Base-by-base conservation (phyloP, 192 early-diverging fungal species). In the Umbelopsis vinacea region DNA sequence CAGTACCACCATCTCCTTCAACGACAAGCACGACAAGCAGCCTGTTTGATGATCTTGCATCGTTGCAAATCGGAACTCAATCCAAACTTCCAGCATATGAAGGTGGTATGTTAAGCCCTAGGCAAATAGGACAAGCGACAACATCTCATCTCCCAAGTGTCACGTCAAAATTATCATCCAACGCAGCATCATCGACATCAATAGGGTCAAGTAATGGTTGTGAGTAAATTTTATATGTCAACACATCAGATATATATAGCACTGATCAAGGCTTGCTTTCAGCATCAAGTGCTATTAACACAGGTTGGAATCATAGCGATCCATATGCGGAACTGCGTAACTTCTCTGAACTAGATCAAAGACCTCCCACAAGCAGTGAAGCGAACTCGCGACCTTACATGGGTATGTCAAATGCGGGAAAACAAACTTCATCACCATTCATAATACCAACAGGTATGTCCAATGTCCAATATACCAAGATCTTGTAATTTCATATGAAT, bases 81-180 rank as follows among this genome's bases (percentile, higher is more conserved):
- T n/a, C 45, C 14, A 46, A 68, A 15, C 14, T 46, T 6, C 67
- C 67, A 12, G 14, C 23, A 21, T 68, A 68, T 33, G 19, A 17
- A 15, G 67, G 67, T 17, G 67, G 67, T 46, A 68, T 68, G 46
- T 33, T 68, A 29, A 68, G 48, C 24, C 67, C 67, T 15, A 68
- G 67, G 17, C 67, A 68, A 68, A 26, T 45, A 43, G 46, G 67
- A 15, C 67, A 52, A 35, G 15, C 22, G 0, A 8, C 45, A 26
- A 15, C 67, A 68, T 33, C 67, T 46, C 60, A 12, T 12, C 12
- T n/a, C 11, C 60, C 60, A 12, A 19, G 2, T 38, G 21, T 35
- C 0, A 12, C 60, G 6, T 52, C 67, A 22, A 26, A 26, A 11
- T 46, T 21, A 8, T 43, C 7, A 29, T n/a, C 67, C 15, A 50